Percentiles rank a stretch among this genome's conserved stretches.
These are phyloP conservation scores for Neocucurbitaria cava DNA, from an alignment of 2,329 filamentous ascomycete species.

Conservation along the genomic window DNA sequence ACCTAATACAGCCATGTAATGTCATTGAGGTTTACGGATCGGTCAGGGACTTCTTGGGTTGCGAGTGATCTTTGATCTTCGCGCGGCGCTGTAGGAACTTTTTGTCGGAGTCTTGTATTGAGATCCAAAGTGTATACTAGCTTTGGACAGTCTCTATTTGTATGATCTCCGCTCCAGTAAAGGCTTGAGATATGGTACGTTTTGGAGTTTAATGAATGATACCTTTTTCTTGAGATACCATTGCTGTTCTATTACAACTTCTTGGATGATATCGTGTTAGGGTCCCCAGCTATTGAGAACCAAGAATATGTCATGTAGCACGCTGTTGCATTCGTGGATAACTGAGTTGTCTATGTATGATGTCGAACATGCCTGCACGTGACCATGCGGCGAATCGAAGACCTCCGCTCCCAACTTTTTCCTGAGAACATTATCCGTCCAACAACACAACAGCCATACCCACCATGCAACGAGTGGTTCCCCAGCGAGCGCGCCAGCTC, in stretches of 20 bases:
- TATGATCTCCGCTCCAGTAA: constrained; percentile 41
- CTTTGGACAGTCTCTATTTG: constrained; percentile 23
- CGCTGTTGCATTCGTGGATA: not conserved
- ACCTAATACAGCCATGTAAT: not conserved
- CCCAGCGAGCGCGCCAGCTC: constrained; percentile 48
- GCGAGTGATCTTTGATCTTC: not conserved
- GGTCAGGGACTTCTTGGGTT: not conserved
- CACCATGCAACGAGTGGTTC: constrained; percentile 34
- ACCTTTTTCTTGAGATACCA: constrained; percentile 15
- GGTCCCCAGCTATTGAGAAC: not conserved
- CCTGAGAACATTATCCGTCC: constrained; percentile 1
- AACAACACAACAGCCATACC: constrained; percentile 8
- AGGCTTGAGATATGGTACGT: constrained; percentile 6
- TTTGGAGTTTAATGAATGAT: constrained; percentile 18
- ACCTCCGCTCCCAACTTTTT: constrained; percentile 25
- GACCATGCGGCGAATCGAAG: constrained; percentile 19
- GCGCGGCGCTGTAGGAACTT: constrained; percentile 13
- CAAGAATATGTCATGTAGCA: not conserved
- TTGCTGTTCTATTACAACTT: not conserved
- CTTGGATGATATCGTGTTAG: no score
- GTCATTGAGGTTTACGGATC: not conserved
- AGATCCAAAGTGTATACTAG: constrained; percentile 29
- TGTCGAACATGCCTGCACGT: no score
- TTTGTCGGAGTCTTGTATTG: constrained; percentile 3
- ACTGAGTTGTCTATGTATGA: no score